These are phyloP conservation scores for Botryotinia calthae DNA, from an alignment of 2,329 filamentous ascomycete genomes.

Conservation along the genomic window DNA sequence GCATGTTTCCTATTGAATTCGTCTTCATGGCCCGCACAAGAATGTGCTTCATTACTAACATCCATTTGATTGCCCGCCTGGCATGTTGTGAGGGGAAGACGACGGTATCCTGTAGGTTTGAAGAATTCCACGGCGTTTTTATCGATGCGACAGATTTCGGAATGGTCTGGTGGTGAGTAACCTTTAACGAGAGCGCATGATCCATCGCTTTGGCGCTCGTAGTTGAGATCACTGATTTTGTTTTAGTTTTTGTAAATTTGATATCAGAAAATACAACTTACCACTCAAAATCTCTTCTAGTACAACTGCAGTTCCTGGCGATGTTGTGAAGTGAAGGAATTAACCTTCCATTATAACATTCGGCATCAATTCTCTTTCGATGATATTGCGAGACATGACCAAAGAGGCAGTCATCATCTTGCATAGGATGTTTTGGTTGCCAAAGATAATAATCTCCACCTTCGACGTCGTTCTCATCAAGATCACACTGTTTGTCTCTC, in stretches of 20 bases:
- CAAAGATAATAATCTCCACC: constrained; percentile 79
- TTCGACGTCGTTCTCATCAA: constrained; percentile 59
- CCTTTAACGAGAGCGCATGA: constrained; percentile 76
- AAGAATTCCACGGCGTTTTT: constrained; percentile 74
- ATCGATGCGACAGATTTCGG: constrained; percentile 57
- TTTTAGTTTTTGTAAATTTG: constrained; percentile 24
- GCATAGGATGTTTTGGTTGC: constrained; percentile 79
- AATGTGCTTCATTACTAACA: constrained; percentile 50
- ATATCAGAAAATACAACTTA: constrained; percentile 45
- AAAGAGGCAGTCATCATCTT: constrained; percentile 81
- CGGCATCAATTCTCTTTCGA: constrained; percentile 75
- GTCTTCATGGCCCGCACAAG: constrained; percentile 77
- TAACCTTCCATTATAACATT: constrained; percentile 79
- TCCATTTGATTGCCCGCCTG: constrained; percentile 72
- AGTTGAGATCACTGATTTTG: constrained; percentile 76
- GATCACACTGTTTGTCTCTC: constrained; percentile 67
- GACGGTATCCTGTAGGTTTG: constrained; percentile 82
- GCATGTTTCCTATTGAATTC: constrained; percentile 76
- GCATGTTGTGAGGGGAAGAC: constrained; percentile 87
- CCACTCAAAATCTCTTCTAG: constrained; percentile 88
- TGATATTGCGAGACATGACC: constrained; percentile 87
- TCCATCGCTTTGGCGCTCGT: constrained; percentile 72
- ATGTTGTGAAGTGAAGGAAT: constrained; percentile 71
- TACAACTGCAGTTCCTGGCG: constrained; percentile 75
- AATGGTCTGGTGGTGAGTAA: constrained; percentile 61